Evolutionary conservation across 106 monocot species (phyloP), one percentile per base, ranked within the genome.

Genomic region (Posidonia australis): DNA sequence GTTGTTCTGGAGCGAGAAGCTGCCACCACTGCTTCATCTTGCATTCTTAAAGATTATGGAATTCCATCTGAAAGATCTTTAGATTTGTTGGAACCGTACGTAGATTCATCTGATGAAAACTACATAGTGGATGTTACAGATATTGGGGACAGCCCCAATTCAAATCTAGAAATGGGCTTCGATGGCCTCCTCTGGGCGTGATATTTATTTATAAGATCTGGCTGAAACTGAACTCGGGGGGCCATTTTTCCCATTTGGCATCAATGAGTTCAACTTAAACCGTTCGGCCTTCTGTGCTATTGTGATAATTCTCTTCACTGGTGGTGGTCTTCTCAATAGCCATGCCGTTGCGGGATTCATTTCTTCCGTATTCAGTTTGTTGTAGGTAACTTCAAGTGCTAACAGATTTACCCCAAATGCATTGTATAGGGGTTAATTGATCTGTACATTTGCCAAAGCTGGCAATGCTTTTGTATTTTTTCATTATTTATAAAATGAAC

Each of bases 121-220:
- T 70, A 66, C 44, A 24, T 62, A 23, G 19, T 51, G 18, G 45
- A 57, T 51, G 76, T 72, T 21, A 20, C 20, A 13, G 84, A 86
- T 60, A 78, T 90, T 21, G 94, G 82, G 6, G 89, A 82, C 48
- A 80, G 77, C 49, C 94, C 94, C 30, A 81, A 86, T 69, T 83
- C 86, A 16, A 94, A 80, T 64, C 54, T 74, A 10, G 94, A 94
- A 60, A 51, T 94, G 11, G 94, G 81, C n/a, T 86, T 82, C 49
- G 94, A 94, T 43, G 90, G 94, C 51, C 77, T 94, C 9, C 59
- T 94, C 28, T 94, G 94, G 94, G 90, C 94, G 26, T 94, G 72
- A 77, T 14, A 49, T 12, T 49, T 12, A 49, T 49, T 49, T 25
- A 55, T 10, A 16, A 20, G 5, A 58, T 58, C 28, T 58, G 5